Conservation (phyloP, 2,329 filamentous ascomycete species). For the Xylogone sp. region DNA sequence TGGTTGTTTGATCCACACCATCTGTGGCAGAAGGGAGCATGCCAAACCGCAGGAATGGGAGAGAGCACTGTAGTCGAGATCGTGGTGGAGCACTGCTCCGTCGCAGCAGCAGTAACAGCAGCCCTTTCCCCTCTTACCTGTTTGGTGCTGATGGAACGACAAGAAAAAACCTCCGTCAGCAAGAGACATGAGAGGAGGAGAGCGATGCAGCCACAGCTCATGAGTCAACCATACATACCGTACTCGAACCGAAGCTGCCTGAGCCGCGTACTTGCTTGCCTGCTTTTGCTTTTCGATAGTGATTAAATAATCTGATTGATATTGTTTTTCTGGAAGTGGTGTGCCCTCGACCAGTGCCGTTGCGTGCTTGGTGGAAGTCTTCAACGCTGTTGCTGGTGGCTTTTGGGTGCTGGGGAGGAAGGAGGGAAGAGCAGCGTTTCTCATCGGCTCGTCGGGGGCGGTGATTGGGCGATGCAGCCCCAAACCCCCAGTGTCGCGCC, state of each 20-base stretch:
- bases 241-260: background rate
- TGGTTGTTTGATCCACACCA: background rate
- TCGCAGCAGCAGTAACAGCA: background rate
- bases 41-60: background rate
- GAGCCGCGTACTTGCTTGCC: too few relatives aligned
- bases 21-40: background rate
- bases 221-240: background rate
- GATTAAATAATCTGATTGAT: too few relatives aligned
- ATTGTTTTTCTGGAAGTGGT: too few relatives aligned
- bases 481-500: conserved; percentile 10
- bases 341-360: too few relatives aligned
- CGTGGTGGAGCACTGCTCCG: background rate
- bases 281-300: too few relatives aligned
- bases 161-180: background rate
- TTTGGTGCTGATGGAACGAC: too few relatives aligned
- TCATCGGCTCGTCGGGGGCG: too few relatives aligned
- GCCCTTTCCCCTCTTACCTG: background rate
- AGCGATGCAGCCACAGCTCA: background rate
- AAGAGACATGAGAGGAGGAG: too few relatives aligned
- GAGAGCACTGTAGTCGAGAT: background rate
- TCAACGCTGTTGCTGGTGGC: too few relatives aligned
- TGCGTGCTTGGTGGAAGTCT: too few relatives aligned
- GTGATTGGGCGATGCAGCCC: background rate
- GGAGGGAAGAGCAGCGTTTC: background rate
- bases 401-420: too few relatives aligned